These are phyloP conservation scores for Leccinum pseudoinsigne DNA, from an alignment of 1,284 basidiomycete genomes.

Conservation along the genomic window DNA sequence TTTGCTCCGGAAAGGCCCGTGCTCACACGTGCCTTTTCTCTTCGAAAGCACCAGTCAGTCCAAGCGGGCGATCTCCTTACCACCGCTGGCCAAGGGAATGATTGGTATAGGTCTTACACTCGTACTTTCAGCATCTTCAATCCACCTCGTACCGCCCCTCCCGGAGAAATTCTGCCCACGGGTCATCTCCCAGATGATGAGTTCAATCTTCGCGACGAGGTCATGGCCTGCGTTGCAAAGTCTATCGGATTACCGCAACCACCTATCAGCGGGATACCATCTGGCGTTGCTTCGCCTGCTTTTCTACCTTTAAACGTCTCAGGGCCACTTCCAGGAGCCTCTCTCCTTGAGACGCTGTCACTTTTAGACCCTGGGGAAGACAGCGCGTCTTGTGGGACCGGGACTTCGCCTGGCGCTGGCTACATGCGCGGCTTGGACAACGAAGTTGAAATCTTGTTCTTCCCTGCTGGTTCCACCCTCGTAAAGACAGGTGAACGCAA, in stretches of 20 bases:
- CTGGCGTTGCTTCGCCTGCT: slow-evolving; percentile 64
- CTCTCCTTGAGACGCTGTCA: slow-evolving; percentile 85
- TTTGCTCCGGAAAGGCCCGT: neutral
- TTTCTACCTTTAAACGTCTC: slow-evolving; percentile 54
- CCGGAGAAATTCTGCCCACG: slow-evolving; percentile 33
- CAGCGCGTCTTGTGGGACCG: slow-evolving; percentile 60
- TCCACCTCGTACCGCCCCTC: slow-evolving; percentile 44
- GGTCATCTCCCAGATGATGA: slow-evolving; percentile 46
- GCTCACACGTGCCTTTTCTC: slow-evolving; percentile 28
- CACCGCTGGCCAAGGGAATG: slow-evolving; percentile 45
- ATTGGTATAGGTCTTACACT: slow-evolving; percentile 46
- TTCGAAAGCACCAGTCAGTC: slow-evolving; percentile 46
- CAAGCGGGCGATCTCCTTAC: slow-evolving; percentile 72
- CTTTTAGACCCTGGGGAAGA: slow-evolving; percentile 78
- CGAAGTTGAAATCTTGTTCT: slow-evolving; percentile 95
- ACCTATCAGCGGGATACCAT: slow-evolving; percentile 63
- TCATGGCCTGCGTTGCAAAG: slow-evolving; percentile 97
- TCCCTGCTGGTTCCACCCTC: slow-evolving; percentile 82
- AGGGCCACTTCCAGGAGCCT: slow-evolving; percentile 45
- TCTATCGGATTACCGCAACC: slow-evolving; percentile 96
- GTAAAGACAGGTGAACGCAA: slow-evolving; percentile 91
- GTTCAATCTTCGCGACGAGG: slow-evolving; percentile 90
- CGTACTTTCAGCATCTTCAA: slow-evolving; percentile 53
- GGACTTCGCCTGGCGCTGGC: slow-evolving; percentile 54
- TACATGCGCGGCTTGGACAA: slow-evolving; percentile 85